Evolutionary conservation across 2,329 filamentous ascomycete genomes (phyloP), one percentile per base, ranked within the genome.

Genomic region (Hymenoscyphus salicellus): DNA sequence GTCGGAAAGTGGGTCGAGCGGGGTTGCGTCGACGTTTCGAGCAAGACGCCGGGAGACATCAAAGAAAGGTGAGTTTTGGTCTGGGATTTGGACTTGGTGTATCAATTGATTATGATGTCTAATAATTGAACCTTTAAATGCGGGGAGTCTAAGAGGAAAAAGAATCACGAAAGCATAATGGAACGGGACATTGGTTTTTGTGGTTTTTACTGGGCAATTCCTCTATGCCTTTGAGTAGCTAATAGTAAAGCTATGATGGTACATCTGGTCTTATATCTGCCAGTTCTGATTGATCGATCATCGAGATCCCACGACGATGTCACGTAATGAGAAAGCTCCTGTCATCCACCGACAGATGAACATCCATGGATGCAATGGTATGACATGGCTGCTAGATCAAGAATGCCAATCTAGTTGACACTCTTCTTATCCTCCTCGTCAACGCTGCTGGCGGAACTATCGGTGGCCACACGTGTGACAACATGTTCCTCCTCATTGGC

Each of bases 381-480:
- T 49, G 20, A 64, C 65, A 66, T 62, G 65, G 66, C 63, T 66
- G 70, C 66, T 55, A 38, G 43, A 55, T 41, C 62, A 32, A n/a
- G 14, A 23, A 60, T 57, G 56, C 28, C 63, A 67, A 73, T 14
- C 36, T 38, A 38, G 14, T 38, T 38, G 65, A 67, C 60, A 58
- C 66, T 81, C 76, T 82, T 83, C 66, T 72, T 75, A 66, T 83
- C 80, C 72, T 74, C 73, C 61, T 75, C 74, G 60, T 75, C 73
- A 62, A 71, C 64, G 66, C 73, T 73, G 33, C 71, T 71, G 61
- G 73, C 72, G 20, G 72, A 74, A 55, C 70, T 74, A 65, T 75
- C 72, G 65, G 76, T 70, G 49, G 71, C 72, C 60, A 73, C 69
- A 67, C 74, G 74, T n/a, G 65, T 68, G 65, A 72, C 67, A 56